Conservation (phyloP, 2,329 filamentous ascomycete genomes). For the Cyclaneusma minus region DNA sequence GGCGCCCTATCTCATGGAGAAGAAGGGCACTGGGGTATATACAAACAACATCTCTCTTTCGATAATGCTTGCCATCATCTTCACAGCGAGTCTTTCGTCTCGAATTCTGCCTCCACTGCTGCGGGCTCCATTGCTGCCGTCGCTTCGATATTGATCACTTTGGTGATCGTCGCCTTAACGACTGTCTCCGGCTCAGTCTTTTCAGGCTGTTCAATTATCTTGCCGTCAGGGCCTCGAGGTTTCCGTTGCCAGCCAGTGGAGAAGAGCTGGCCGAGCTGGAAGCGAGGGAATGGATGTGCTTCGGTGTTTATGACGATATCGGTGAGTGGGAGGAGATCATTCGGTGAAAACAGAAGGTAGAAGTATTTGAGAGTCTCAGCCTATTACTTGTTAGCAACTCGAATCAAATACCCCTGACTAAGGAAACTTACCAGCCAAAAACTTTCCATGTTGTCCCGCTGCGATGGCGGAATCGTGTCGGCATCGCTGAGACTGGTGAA, state of each 20-base stretch:
- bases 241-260: constrained; percentile 70
- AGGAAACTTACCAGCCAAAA: constrained; percentile 72
- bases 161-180: no score
- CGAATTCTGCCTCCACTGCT: no score
- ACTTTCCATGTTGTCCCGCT: constrained; percentile 91
- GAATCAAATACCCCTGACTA: constrained; percentile 1
- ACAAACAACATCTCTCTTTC: no score
- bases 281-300: constrained; percentile 77
- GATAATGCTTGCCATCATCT: no score
- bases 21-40: no score
- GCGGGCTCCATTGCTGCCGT: no score
- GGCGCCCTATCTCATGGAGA: no score
- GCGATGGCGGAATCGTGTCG: constrained; percentile 49
- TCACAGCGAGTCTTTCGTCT: no score
- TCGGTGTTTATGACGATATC: constrained; percentile 92
- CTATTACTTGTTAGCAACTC: constrained; percentile 24
- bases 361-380: constrained; percentile 97
- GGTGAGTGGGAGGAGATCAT: constrained; percentile 70
- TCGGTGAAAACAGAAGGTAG: constrained; percentile 80
- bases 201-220: constrained; percentile 12
- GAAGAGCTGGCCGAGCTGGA: constrained; percentile 64
- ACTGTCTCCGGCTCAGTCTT: no score
- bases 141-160: no score
- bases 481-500: constrained; percentile 74
- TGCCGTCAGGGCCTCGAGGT: constrained; percentile 29